Conservation (phyloP, 2,329 filamentous ascomycete species). For the Tolypocladium guangdongense region DNA sequence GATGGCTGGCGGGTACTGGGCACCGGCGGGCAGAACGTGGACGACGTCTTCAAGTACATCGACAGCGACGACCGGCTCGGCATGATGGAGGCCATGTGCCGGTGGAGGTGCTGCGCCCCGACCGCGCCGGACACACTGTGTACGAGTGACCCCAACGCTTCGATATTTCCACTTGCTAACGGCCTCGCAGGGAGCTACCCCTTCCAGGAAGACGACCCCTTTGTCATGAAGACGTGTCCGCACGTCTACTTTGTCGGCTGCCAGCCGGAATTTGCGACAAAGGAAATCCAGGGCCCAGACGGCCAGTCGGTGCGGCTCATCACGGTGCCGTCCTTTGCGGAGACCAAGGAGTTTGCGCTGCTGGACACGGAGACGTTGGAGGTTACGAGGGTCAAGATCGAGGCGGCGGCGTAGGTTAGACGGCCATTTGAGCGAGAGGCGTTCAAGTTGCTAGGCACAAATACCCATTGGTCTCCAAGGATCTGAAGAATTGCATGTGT, state of each 20-base stretch:
- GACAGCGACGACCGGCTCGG: slow-evolving; percentile 64
- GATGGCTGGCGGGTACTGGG: slow-evolving; percentile 84
- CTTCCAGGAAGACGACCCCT: slow-evolving; percentile 87
- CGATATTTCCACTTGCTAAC: slow-evolving; percentile 11
- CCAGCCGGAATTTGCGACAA: slow-evolving; percentile 68
- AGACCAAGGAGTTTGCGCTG: slow-evolving; percentile 69
- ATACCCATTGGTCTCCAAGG: not conserved
- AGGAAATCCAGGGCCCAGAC: slow-evolving; percentile 52
- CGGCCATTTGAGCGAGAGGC: slow-evolving; percentile 1
- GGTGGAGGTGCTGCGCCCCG: slow-evolving; percentile 84
- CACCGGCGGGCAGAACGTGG: slow-evolving; percentile 83
- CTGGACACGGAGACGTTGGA: slow-evolving; percentile 80
- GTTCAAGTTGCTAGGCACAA: not conserved
- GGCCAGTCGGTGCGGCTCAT: slow-evolving; percentile 67
- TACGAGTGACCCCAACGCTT: slow-evolving; percentile 32
- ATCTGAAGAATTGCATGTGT: not conserved
- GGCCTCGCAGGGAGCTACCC: slow-evolving; percentile 69
- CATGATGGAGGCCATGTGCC: slow-evolving; percentile 89
- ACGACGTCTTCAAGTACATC: slow-evolving; percentile 89
- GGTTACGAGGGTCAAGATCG: slow-evolving; percentile 56
- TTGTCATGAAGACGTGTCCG: slow-evolving; percentile 74
- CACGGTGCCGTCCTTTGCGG: slow-evolving; percentile 71
- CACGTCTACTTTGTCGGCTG: slow-evolving; percentile 88
- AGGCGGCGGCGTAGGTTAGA: slow-evolving; percentile 5
- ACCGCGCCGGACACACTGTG: slow-evolving; percentile 94